A percentile compares a stretch with the other conserved stretches of the same genome.
phyloP scores from a whole-genome alignment of 2,329 filamentous ascomycete species.

The Intubia oerlemansii region DNA sequence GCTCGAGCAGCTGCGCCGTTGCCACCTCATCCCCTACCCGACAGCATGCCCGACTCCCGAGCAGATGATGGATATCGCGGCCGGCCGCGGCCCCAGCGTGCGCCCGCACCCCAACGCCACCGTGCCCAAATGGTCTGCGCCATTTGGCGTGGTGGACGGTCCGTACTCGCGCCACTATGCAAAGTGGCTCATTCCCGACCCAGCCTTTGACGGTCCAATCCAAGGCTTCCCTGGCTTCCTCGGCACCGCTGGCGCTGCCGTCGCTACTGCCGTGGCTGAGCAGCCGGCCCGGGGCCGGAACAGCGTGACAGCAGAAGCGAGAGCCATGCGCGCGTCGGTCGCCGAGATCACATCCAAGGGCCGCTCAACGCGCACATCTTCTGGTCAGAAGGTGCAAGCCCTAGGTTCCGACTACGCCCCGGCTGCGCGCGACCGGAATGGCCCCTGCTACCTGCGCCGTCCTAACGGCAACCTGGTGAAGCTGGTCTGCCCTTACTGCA shows the following conservation, averaged over 20 bases:
- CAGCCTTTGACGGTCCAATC: conserved; percentile 59
- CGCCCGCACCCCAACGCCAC: conserved; percentile 37
- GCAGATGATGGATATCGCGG: conserved; percentile 48
- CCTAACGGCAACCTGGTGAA: conserved; percentile 75
- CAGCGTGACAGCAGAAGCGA: conserved; percentile 39
- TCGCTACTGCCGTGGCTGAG: no score
- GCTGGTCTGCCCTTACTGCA: conserved; percentile 73
- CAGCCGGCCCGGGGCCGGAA: conserved; percentile 18
- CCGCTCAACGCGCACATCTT: conserved; percentile 24
- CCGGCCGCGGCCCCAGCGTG: conserved; percentile 53
- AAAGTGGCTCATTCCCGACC: conserved; percentile 83
- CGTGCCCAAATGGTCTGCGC: conserved; percentile 57
- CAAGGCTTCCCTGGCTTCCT: conserved; percentile 26
- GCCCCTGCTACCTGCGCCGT: conserved; percentile 67
- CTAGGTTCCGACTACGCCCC: conserved; percentile 51
- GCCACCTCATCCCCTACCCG: conserved; percentile 80
- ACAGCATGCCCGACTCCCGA: conserved; percentile 43
- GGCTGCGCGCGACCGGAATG: conserved; percentile 57
- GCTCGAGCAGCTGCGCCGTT: conserved; percentile 81
- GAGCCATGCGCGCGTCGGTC: conserved; percentile 14
- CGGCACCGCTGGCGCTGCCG: conserved; percentile 15
- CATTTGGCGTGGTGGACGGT: conserved; percentile 79
- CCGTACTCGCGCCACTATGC: conserved; percentile 89
- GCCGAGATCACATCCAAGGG: conserved; percentile 32
- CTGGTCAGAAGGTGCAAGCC: conserved; percentile 44